Evolutionary conservation across 306 rosid species (phyloP).

Genomic region (Castanospermum australe): DNA sequence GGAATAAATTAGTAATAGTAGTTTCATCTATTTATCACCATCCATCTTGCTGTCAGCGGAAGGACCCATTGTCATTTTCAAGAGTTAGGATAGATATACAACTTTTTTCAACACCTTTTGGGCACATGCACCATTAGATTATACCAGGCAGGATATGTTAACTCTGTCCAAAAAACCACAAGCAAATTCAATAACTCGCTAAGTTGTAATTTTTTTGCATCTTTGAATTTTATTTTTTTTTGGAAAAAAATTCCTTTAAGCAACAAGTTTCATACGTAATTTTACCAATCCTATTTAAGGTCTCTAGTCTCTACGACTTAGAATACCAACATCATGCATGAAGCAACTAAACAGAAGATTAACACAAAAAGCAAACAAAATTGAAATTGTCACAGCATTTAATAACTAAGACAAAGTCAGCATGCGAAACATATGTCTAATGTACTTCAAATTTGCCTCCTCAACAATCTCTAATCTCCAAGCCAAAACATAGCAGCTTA

Average conservation of each 20-base stretch:
- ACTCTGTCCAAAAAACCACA: not conserved
- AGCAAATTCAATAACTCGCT: not conserved
- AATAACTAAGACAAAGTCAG: conserved; percentile 7
- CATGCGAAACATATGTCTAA: conserved; percentile 29
- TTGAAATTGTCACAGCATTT: conserved; percentile 27
- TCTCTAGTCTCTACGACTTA: conserved; percentile 1
- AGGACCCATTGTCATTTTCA: not conserved
- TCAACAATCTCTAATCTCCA: conserved; percentile 27
- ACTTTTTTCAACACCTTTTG: not conserved
- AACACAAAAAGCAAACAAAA: conserved; percentile 30
- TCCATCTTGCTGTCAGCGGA: not conserved
- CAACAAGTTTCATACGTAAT: not conserved
- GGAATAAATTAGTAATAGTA: not conserved
- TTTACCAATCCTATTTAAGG: not conserved
- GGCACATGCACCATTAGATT: not conserved
- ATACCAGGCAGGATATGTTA: not conserved
- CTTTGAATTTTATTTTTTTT: not conserved
- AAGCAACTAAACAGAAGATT: not conserved
- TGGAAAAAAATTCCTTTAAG: not conserved
- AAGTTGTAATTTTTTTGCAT: not conserved
- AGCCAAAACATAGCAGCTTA: conserved; percentile 20
- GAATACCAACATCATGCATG: not conserved
- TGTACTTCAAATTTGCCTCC: not conserved
- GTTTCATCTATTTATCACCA: not conserved
- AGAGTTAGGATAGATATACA: not conserved